Evolutionary conservation across 2,329 filamentous ascomycete species (phyloP), one percentile per base, ranked within the genome.

Genomic region (Stagonosporopsis cucurbitacearum): DNA sequence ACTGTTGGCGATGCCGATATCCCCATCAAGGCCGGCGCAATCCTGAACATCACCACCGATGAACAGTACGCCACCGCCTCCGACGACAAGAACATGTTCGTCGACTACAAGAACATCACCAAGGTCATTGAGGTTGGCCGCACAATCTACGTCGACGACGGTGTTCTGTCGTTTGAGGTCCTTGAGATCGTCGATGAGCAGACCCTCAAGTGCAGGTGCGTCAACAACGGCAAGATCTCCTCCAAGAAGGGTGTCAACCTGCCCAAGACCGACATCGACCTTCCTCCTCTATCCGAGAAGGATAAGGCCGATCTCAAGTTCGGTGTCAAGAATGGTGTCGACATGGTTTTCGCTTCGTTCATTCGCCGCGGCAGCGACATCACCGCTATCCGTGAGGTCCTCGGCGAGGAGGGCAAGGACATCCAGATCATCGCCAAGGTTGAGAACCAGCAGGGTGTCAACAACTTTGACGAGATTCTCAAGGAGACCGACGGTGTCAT

Each of bases 391-490:
- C 94, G 95, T 67, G 85, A 89, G 65, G 89, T 98, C 60, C 88
- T 99, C 48, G 95, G 95, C 61, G 86, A 92, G 74, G 90, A 96
- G 40, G 95, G 95, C 79, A 92, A 90, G 81, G 88, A 96, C 78
- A 97, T 99, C 73, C 94, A 99, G 84, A 96, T 99, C 82, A 98
- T 99, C 77, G 90, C 95, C 86, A 99, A 99, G 89, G 96, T 99
- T 69, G 95, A 99, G 87, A 99, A 99, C 85, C 91, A 96, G 79
- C 95, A 99, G 82, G 95, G 95, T 80, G 90, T 99, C 65, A 98
- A 99, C 88, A 99, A 99, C 86, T 99, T 99, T 79, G 88, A 90
- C 70, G 94, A 98, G 82, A 99, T 99, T 73, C 88, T 99, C 58
- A 85, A 87, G 75, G 92, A 93, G 82, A 98, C 95, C 6, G 95